A percentile compares a stretch with the other conserved stretches of the same genome.
These are phyloP conservation scores for Phylloporus sp. DNA, from an alignment of 768 basidiomycete species.

Conservation along the genomic window DNA sequence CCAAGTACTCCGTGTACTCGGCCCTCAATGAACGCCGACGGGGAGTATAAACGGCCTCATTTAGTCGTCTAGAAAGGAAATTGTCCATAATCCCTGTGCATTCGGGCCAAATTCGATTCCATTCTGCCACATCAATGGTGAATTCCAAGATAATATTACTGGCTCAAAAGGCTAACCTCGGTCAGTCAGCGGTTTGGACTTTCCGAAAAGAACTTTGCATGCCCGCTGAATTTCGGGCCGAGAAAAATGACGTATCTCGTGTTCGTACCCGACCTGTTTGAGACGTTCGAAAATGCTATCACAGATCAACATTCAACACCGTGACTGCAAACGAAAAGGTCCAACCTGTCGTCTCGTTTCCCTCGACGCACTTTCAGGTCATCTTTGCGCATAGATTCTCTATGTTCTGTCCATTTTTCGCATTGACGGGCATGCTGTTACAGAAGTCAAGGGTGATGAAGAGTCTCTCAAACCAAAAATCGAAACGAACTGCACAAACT, in stretches of 20 bases:
- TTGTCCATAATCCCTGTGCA: background rate
- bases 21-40: background rate
- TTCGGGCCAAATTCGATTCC: conserved; percentile 7
- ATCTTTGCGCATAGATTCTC: background rate
- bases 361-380: background rate
- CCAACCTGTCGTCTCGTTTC: background rate
- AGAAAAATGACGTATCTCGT: background rate
- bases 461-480: too few relatives aligned
- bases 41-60: background rate
- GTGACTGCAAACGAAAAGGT: background rate
- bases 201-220: conserved; percentile 1
- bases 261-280: background rate
- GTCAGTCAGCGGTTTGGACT: conserved; percentile 4
- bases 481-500: background rate
- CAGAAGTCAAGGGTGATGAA: too few relatives aligned
- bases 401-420: background rate
- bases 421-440: conserved; percentile 4
- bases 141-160: background rate
- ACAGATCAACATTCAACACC: background rate
- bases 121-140: conserved; percentile 1
- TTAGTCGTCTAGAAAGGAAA: background rate
- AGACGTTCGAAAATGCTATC: conserved; percentile 9
- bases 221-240: background rate
- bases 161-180: background rate
- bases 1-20: background rate